These are phyloP conservation scores for Rhodotorula sp. DNA, from an alignment of 1,284 basidiomycete genomes.

Conservation along the genomic window DNA sequence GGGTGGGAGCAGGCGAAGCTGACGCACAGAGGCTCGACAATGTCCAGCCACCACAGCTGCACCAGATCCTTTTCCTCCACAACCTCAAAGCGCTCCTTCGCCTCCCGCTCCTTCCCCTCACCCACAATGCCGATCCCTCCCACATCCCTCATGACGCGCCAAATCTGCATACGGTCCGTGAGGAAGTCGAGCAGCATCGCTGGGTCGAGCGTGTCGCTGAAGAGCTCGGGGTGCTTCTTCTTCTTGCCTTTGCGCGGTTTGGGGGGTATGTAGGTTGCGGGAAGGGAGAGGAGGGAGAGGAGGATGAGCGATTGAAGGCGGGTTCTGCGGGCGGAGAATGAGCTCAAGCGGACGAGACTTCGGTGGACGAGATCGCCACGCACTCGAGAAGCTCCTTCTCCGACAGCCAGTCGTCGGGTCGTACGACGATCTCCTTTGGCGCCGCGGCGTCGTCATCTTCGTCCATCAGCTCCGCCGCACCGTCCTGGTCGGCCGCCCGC, in stretches of 20 bases:
- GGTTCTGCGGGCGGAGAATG: conserved; percentile 17
- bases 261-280: conserved; percentile 4
- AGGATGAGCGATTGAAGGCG: conserved; percentile 36
- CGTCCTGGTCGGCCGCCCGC: conserved; percentile 7
- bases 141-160: conserved; percentile 38
- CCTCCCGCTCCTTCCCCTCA: conserved; percentile 1
- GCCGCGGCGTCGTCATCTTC: neutral
- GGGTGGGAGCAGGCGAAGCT: neutral
- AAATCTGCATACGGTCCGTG: conserved; percentile 39
- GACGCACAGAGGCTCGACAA: conserved; percentile 37
- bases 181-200: conserved; percentile 40
- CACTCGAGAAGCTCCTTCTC: conserved; percentile 36
- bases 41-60: conserved; percentile 38
- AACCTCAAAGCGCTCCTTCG: neutral
- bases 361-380: neutral
- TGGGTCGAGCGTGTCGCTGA: conserved; percentile 33
- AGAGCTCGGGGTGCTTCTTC: conserved; percentile 34
- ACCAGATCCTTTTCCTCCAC: conserved; percentile 24
- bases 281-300: conserved; percentile 29
- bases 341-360: neutral
- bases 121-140: conserved; percentile 5
- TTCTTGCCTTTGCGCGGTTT: conserved; percentile 23
- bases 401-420: conserved; percentile 9
- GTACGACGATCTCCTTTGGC: neutral
- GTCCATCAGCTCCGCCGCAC: neutral